Base-by-base conservation (phyloP, 2,329 filamentous ascomycete genomes). In the Macrophomina phaseolina region DNA sequence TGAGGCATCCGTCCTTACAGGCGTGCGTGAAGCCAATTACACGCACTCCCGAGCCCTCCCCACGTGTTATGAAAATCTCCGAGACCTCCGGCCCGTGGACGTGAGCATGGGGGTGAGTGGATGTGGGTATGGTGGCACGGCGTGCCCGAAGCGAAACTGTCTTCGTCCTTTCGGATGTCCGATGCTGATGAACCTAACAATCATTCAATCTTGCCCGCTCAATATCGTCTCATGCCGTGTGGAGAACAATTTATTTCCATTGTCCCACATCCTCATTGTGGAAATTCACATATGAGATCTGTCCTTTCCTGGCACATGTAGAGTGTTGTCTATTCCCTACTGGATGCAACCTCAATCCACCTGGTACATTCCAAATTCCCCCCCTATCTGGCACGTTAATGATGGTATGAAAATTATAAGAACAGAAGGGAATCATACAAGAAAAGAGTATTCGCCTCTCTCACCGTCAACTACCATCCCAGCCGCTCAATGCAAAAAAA, bases 391-490 rank as follows among this genome's bases (percentile, higher is more conserved):
- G 16, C 11, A 32, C 40, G 23, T n/a, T 46, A 61, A 49, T 38
- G 45, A 62, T 62, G 58, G 42, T 62, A 62, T 48, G 56, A 60
- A 58, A 45, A 36, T 34, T 46, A 28, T 18, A 62, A 62, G 7
- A n/a, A 62, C 58, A 62, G 38, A 16, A 11, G 58, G 46, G 45
- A 38, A 36, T 62, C 30, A 51, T 36, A 49, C 23, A 30, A 2
- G 38, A 51, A 62, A n/a, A 7, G 45, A 49, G 28, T 18, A 46
- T 38, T n/a, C 32, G 9, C 5, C n/a, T 14, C 16, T 14, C 42
- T 12, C 11, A 9, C 42, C 42, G 42, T 28, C 56, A 34, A 14
- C 55, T 30, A 8, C 6, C 28, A 4, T 8, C 6, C 30, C 42
- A 8, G 11, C 16, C 30, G 56, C 42, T 48, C 42, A 28, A 48